Evolutionary conservation across 345 rosid genomes (phyloP).

Genomic region (Stellera chamaejasme): DNA sequence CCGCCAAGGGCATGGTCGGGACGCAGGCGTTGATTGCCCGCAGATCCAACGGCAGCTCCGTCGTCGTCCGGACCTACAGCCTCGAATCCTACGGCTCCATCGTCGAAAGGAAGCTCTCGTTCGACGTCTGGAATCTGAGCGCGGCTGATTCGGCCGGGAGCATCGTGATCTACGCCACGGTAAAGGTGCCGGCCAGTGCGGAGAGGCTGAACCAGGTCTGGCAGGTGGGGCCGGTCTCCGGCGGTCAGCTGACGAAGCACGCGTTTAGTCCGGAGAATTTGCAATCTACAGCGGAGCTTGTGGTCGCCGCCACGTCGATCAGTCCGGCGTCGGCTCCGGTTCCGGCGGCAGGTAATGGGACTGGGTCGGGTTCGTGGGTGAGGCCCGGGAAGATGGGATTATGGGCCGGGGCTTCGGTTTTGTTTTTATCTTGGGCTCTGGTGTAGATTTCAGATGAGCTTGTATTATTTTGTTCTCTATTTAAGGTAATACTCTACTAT

Average conservation of each 20-base stretch:
- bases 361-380: not conserved
- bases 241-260: slow-evolving; percentile 29
- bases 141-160: slow-evolving; percentile 31
- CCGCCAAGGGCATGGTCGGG: slow-evolving; percentile 42
- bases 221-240: slow-evolving; percentile 50
- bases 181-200: slow-evolving; percentile 46
- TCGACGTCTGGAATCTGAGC: slow-evolving; percentile 44
- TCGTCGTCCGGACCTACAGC: slow-evolving; percentile 42
- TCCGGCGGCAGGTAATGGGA: not conserved
- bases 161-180: slow-evolving; percentile 34
- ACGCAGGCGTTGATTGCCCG: slow-evolving; percentile 59
- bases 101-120: slow-evolving; percentile 30
- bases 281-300: slow-evolving; percentile 17
- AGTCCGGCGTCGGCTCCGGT: not conserved
- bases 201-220: slow-evolving; percentile 64
- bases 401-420: slow-evolving; percentile 1
- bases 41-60: slow-evolving; percentile 24
- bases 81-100: slow-evolving; percentile 21
- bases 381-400: slow-evolving; percentile 2
- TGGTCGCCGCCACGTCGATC: slow-evolving; percentile 10
- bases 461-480: too few species aligned
- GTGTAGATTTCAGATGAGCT: too few species aligned
- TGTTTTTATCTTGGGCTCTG: too few species aligned
- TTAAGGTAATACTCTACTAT: too few species aligned
- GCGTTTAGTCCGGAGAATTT: slow-evolving; percentile 15